Conservation (phyloP, 768 basidiomycete species). For the Leccinum variicolor region DNA sequence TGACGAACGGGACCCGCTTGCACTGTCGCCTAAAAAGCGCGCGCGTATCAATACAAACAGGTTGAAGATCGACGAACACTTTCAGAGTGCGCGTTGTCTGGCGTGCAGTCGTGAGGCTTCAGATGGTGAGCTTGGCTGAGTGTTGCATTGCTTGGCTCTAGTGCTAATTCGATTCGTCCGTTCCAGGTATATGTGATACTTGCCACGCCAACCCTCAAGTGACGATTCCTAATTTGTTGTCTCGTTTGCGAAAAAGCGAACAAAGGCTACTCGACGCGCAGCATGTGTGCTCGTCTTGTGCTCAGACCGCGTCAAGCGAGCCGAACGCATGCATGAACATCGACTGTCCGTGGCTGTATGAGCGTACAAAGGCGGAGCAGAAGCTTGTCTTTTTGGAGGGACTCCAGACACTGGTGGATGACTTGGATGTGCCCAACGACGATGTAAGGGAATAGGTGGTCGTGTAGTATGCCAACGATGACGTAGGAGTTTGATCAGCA, state of each 20-base stretch:
- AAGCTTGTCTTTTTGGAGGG: slow-evolving; percentile 31
- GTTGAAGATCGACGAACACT: slow-evolving; percentile 71
- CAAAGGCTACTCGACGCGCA: slow-evolving; percentile 55
- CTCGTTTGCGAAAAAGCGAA: slow-evolving; percentile 54
- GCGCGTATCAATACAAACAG: slow-evolving; percentile 32
- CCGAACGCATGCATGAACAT: slow-evolving; percentile 73
- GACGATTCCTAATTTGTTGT: slow-evolving; percentile 55
- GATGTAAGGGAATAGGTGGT: not conserved
- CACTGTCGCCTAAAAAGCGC: slow-evolving; percentile 36
- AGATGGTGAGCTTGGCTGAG: slow-evolving; percentile 41
- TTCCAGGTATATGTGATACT: slow-evolving; percentile 57
- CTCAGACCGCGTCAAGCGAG: slow-evolving; percentile 51
- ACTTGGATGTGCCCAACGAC: slow-evolving; percentile 13
- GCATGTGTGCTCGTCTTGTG: slow-evolving; percentile 70
- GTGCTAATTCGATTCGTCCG: not conserved
- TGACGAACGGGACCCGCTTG: slow-evolving; percentile 34
- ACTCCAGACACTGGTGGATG: slow-evolving; percentile 30
- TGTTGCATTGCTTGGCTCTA: not conserved
- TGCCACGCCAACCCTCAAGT: slow-evolving; percentile 52
- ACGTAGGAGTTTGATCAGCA: not conserved
- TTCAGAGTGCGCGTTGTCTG: slow-evolving; percentile 65
- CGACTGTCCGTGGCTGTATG: slow-evolving; percentile 84
- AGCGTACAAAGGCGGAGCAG: slow-evolving; percentile 57
- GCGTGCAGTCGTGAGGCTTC: slow-evolving; percentile 57
- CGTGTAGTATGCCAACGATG: not conserved